These are phyloP conservation scores for Solanum ossicruentum DNA, from an alignment of 257 asterid species.

Conservation along the genomic window DNA sequence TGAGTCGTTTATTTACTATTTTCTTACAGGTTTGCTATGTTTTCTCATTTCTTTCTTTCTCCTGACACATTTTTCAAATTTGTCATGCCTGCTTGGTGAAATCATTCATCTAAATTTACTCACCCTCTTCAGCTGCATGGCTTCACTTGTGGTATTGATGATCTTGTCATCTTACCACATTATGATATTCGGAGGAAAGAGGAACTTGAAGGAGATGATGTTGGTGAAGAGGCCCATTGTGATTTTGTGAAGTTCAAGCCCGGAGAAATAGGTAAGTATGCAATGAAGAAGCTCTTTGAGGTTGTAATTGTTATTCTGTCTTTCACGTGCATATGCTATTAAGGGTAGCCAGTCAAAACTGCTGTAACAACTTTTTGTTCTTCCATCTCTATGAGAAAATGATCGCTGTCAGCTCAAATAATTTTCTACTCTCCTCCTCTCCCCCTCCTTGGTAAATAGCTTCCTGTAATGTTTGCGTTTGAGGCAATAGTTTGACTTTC, in stretches of 20 bases:
- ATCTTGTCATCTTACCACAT: conserved; percentile 73
- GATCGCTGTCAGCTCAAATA: neutral
- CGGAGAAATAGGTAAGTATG: conserved; percentile 65
- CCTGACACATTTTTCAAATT: neutral
- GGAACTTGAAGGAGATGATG: conserved; percentile 84
- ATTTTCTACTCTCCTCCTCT: too few relatives aligned
- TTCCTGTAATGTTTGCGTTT: neutral
- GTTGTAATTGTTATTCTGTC: conserved; percentile 1
- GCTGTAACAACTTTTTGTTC: neutral
- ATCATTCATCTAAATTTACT: neutral
- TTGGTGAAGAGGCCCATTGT: conserved; percentile 93
- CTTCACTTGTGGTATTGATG: conserved; percentile 93
- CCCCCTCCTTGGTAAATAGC: neutral
- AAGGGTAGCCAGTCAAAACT: neutral
- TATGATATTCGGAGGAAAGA: conserved; percentile 69
- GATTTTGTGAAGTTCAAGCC: conserved; percentile 69
- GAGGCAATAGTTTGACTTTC: neutral
- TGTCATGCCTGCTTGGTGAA: conserved; percentile 4
- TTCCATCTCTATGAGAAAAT: neutral
- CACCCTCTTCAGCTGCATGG: conserved; percentile 60
- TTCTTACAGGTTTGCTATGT: conserved; percentile 66
- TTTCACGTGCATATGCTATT: neutral
- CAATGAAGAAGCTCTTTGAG: neutral
- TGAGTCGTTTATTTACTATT: conserved; percentile 78
- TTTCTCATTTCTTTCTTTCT: neutral